Evolutionary conservation across 164 flowering plant genomes (phyloP).

Genomic region (Tinospora cordifolia): DNA sequence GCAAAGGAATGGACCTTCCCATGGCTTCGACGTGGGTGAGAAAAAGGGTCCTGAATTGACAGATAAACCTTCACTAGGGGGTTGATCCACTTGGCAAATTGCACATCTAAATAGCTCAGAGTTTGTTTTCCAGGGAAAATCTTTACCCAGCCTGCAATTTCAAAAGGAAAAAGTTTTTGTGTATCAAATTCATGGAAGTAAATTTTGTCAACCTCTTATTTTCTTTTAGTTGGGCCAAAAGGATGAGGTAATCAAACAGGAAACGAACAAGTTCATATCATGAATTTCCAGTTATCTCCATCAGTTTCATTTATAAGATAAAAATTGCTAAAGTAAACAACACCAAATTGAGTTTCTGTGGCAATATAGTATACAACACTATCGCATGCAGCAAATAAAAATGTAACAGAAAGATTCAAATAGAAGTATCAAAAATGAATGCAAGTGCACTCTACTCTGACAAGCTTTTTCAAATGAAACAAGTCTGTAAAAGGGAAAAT

Average conservation of each 20-base stretch:
- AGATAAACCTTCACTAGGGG: conserved; percentile 50
- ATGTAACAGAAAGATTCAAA: no score
- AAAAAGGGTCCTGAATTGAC: conserved; percentile 49
- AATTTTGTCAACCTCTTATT: background rate
- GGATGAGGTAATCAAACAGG: background rate
- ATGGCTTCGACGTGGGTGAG: conserved; percentile 61
- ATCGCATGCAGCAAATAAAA: no score
- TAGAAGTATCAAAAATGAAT: no score
- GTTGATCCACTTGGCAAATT: conserved; percentile 78
- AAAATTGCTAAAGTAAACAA: no score
- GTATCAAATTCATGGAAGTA: background rate
- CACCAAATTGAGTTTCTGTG: no score
- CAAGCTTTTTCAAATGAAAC: no score
- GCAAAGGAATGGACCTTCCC: conserved; percentile 85
- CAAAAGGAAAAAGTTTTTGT: background rate
- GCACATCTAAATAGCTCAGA: conserved; percentile 73
- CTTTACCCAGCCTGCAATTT: conserved; percentile 70
- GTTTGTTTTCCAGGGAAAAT: conserved; percentile 38
- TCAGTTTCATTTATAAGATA: background rate
- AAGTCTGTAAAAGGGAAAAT: no score
- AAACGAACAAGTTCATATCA: background rate
- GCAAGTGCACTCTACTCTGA: no score
- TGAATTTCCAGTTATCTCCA: background rate
- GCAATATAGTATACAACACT: no score
- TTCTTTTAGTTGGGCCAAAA: no score